Conservation (phyloP, 495 filamentous ascomycete genomes). For the Aeminium ludgeri region DNA sequence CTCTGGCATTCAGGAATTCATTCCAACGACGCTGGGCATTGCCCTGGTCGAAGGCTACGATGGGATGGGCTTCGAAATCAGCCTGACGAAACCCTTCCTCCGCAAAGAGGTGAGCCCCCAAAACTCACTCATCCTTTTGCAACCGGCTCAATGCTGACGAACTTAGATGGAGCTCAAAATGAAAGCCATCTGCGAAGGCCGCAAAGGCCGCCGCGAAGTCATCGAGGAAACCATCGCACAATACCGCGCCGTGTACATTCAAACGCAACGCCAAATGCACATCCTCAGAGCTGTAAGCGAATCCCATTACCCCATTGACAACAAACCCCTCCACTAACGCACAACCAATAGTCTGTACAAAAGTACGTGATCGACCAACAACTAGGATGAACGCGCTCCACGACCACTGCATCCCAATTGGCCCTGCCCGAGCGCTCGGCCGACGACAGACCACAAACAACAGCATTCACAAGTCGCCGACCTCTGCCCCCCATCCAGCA, state of each 20-base stretch:
- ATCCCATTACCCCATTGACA: too few relatives aligned
- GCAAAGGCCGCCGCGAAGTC: slow-evolving; percentile 50
- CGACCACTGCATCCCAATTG: too few relatives aligned
- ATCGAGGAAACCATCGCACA: slow-evolving; percentile 64
- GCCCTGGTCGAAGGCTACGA: slow-evolving; percentile 90
- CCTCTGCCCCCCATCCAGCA: too few relatives aligned
- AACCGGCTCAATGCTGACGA: slow-evolving; percentile 3
- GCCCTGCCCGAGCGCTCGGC: too few relatives aligned
- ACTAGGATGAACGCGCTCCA: slow-evolving; percentile 1
- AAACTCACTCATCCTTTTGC: too few relatives aligned
- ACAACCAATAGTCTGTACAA: slow-evolving; percentile 18
- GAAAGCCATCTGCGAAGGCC: slow-evolving; percentile 89
- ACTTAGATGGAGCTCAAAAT: slow-evolving; percentile 71
- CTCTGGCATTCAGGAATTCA: slow-evolving; percentile 60
- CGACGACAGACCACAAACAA: too few relatives aligned
- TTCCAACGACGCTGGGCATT: slow-evolving; percentile 77
- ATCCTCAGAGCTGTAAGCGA: slow-evolving; percentile 59
- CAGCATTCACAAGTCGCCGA: too few relatives aligned
- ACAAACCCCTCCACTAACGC: too few relatives aligned
- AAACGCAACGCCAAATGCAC: slow-evolving; percentile 53
- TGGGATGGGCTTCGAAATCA: slow-evolving; percentile 73
- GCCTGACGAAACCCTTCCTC: slow-evolving; percentile 88
- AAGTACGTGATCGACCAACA: slow-evolving; percentile 20
- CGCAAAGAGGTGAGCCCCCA: slow-evolving; percentile 53
- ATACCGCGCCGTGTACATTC: slow-evolving; percentile 70